These are phyloP conservation scores for Spiraea crenata DNA, from an alignment of 331 rosid species.

Conservation along the genomic window DNA sequence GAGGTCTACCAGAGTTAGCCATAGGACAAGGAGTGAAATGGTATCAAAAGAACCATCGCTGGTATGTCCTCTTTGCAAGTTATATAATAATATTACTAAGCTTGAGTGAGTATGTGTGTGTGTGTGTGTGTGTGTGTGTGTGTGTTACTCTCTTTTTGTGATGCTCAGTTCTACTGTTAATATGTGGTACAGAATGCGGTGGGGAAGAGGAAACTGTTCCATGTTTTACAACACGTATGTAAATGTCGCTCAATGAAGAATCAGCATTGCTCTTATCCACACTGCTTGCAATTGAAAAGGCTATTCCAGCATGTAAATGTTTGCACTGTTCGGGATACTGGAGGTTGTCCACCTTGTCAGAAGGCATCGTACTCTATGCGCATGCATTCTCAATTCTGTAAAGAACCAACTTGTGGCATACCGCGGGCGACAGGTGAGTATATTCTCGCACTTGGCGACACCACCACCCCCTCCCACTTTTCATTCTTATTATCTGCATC, in stretches of 20 bases:
- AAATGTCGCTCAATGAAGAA: slow-evolving; percentile 20
- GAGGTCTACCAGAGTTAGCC: slow-evolving; percentile 7
- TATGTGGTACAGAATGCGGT: not conserved
- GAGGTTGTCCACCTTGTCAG: slow-evolving; percentile 42
- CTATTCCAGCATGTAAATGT: slow-evolving; percentile 38
- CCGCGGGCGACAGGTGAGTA: slow-evolving; percentile 40
- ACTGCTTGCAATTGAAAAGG: slow-evolving; percentile 38
- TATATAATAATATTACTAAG: not conserved
- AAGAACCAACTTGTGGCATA: slow-evolving; percentile 30
- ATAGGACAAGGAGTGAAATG: slow-evolving; percentile 13
- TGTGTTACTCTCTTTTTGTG: not conserved
- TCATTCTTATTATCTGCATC: not conserved
- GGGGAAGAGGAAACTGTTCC: slow-evolving; percentile 27
- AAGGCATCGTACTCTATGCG: slow-evolving; percentile 26
- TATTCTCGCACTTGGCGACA: not conserved
- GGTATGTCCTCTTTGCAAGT: slow-evolving; percentile 19
- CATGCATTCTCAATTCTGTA: slow-evolving; percentile 33
- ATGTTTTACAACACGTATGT: slow-evolving; percentile 34
- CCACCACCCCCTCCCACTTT: not conserved
- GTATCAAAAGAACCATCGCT: not conserved
- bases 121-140: not conserved
- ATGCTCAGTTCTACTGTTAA: not conserved
- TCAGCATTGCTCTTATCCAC: slow-evolving; percentile 34
- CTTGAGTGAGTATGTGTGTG: not conserved
- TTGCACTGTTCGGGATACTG: slow-evolving; percentile 25